phyloP scores from a whole-genome alignment of 1,284 basidiomycete species.

The Fomitopsis palustris region DNA sequence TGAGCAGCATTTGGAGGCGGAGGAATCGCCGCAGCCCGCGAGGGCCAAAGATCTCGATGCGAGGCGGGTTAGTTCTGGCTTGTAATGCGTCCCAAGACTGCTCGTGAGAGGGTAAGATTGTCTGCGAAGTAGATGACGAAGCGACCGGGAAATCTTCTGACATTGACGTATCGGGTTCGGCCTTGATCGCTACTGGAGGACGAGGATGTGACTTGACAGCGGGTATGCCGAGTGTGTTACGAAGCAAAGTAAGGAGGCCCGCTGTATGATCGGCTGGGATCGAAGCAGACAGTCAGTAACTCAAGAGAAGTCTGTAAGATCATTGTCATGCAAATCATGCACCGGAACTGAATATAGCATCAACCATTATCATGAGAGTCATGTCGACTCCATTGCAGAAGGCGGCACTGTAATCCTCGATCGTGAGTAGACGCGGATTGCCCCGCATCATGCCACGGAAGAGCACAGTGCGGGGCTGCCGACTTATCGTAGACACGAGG shows the following conservation, averaged over 20 bases:
- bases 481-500: too few relatives aligned
- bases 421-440: too few relatives aligned
- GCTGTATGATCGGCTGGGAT: constrained; percentile 74
- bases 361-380: background rate
- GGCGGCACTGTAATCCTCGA: too few relatives aligned
- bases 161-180: background rate
- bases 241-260: constrained; percentile 74
- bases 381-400: too few relatives aligned
- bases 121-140: background rate
- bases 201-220: constrained; percentile 6
- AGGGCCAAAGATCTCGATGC: constrained; percentile 81
- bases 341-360: background rate
- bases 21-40: constrained; percentile 79
- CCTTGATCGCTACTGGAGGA: constrained; percentile 13
- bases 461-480: too few relatives aligned
- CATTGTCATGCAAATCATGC: background rate
- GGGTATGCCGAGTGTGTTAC: constrained; percentile 53
- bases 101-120: background rate
- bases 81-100: background rate
- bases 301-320: background rate
- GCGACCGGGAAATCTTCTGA: background rate
- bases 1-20: constrained; percentile 70
- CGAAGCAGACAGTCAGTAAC: background rate
- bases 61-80: constrained; percentile 28
- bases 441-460: too few relatives aligned